Base-by-base conservation (phyloP, 352 stramenopile genomes). In the Elongisporangium anandrum region DNA sequence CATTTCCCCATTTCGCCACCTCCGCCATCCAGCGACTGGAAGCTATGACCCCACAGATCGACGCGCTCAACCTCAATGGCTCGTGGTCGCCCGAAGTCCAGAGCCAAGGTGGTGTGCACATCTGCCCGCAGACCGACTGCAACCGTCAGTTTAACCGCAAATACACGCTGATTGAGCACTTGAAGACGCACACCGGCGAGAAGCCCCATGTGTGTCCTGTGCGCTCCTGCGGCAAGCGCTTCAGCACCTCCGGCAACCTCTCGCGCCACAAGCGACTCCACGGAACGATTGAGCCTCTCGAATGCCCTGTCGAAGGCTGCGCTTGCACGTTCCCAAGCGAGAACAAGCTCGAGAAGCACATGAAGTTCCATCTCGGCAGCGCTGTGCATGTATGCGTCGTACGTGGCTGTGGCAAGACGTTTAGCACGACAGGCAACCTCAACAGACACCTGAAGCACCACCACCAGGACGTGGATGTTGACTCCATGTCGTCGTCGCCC, bases 371-470 rank as follows among this genome's bases (percentile, higher is more conserved):
- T 49, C 48, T 73, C 7, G 75, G 75, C 26, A 69, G 64, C 52
- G 66, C 65, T 39, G 73, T 79, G 24, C 67, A 77, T 51, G 70
- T 75, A 20, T 79, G 73, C 54, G 65, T 58, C 7, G 61, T 76
- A 29, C 56, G 47, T 13, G 59, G 57, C 2, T 85, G 75, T 54
- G 75, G 74, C 57, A 85, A 85, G 59, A 82, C 76, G 29, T 85
- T 83, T 60, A 85, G 71, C 65, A 85, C 75, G n/a, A 76, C 70
- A n/a, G 73, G 75, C 17, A 87, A 87, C 58, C 59, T 87, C 15
- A 83, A 83, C 19, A 75, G 77, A 4, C 77, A 87, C 50, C 47
- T 68, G 13, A 77, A 77, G 54, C 69, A 76, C 26, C 73, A 80
- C 26, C 69, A 76, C 39, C 66, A 63, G 20, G 64, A 73, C 59